Evolutionary conservation across 352 stramenopile species (phyloP).

Genomic region (Phytopythium aichiense): DNA sequence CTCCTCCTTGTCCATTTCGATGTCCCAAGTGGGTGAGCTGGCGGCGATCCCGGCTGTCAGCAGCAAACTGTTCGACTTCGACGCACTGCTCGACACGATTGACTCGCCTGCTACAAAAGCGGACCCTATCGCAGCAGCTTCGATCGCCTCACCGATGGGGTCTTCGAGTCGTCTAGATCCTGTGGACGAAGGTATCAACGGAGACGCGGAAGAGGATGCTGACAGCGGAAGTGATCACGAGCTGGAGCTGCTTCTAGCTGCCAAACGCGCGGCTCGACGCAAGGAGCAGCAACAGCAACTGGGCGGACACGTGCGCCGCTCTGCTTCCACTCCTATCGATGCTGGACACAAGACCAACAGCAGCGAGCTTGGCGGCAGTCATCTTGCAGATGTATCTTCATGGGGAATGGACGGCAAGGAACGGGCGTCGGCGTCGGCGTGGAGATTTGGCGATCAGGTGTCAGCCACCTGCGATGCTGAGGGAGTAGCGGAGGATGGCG

Average conservation of each 20-base stretch:
- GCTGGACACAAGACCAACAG: too few relatives aligned
- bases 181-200: neutral
- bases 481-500: neutral
- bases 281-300: conserved; percentile 1
- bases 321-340: neutral
- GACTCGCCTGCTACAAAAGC: too few relatives aligned
- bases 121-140: neutral
- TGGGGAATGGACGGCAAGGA: neutral
- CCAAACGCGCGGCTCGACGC: conserved; percentile 21
- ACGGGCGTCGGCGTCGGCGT: neutral
- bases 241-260: conserved; percentile 22
- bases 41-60: neutral
- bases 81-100: conserved; percentile 29
- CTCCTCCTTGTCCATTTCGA: neutral
- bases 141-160: neutral
- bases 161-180: neutral
- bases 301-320: neutral
- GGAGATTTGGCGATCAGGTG: neutral
- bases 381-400: neutral
- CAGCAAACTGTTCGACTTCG: conserved; percentile 45
- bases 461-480: neutral
- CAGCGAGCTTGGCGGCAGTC: neutral
- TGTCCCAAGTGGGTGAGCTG: neutral
- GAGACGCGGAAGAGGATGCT: conserved; percentile 8
- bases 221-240: conserved; percentile 14